Conservation (phyloP, 2,329 filamentous ascomycete species). For the Fusarium compactum region DNA sequence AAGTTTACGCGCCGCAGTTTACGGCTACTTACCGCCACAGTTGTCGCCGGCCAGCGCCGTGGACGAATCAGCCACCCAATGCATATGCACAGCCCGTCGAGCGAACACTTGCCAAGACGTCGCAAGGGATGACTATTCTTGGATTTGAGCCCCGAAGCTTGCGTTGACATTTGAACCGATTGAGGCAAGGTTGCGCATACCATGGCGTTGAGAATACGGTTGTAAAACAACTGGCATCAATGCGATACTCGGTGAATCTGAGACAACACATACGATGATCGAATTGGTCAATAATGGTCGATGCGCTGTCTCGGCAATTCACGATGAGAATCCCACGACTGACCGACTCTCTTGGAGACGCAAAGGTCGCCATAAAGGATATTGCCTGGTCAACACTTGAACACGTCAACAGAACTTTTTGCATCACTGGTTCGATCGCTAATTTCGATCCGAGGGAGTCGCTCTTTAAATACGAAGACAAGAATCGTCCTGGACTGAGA, state of each 20-base stretch:
- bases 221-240: not conserved
- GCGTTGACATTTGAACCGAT: too few species aligned
- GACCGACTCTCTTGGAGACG: not conserved
- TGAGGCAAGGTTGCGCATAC: not conserved
- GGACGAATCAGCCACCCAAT: not conserved
- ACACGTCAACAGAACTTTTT: not conserved
- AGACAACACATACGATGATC: not conserved
- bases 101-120: not conserved
- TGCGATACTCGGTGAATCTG: not conserved
- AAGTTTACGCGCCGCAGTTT: not conserved
- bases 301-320: not conserved
- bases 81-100: not conserved
- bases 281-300: not conserved
- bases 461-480: too few species aligned
- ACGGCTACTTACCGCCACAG: not conserved
- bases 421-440: too few species aligned
- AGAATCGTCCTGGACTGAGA: accelerated
- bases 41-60: not conserved
- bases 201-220: not conserved
- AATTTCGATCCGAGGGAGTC: too few species aligned
- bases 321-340: not conserved
- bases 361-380: not conserved
- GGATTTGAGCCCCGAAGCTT: not conserved
- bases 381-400: not conserved
- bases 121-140: not conserved